Conservation (phyloP, 768 basidiomycete species). For the Trametes coccinea region DNA sequence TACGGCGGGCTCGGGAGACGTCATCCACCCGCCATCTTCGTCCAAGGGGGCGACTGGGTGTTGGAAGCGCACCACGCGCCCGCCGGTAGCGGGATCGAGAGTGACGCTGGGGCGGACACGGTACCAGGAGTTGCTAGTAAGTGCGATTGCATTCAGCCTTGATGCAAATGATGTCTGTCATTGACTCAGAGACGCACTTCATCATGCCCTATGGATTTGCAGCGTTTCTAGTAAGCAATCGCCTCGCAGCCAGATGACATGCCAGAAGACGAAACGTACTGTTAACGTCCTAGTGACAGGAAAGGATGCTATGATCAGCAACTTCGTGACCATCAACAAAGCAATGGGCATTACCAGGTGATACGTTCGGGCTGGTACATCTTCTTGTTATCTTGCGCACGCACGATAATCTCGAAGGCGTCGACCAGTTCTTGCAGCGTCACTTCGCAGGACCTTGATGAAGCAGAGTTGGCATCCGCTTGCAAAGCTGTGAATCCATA, state of each 20-base stretch:
- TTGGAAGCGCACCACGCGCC: conserved; percentile 12
- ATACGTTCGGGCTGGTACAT: conserved; percentile 26
- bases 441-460: conserved; percentile 23
- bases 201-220: conserved; percentile 24
- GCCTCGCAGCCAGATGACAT: no score
- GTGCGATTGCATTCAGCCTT: not conserved
- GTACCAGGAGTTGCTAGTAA: conserved; percentile 24
- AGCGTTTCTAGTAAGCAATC: no score
- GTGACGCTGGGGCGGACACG: conserved; percentile 15
- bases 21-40: conserved; percentile 27
- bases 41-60: conserved; percentile 22
- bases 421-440: conserved; percentile 9
- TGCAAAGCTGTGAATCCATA: no score
- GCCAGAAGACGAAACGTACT: not conserved
- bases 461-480: not conserved
- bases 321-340: not conserved
- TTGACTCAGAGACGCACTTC: conserved; percentile 12
- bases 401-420: conserved; percentile 17
- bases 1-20: not conserved
- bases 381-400: conserved; percentile 20
- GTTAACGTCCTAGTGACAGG: not conserved
- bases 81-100: conserved; percentile 5
- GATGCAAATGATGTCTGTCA: not conserved
- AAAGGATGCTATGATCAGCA: not conserved
- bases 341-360: conserved; percentile 11